Percentiles rank a stretch among this genome's conserved stretches.
Evolutionary conservation across 768 basidiomycete species (phyloP).

Genomic region (Trametes meyenii): DNA sequence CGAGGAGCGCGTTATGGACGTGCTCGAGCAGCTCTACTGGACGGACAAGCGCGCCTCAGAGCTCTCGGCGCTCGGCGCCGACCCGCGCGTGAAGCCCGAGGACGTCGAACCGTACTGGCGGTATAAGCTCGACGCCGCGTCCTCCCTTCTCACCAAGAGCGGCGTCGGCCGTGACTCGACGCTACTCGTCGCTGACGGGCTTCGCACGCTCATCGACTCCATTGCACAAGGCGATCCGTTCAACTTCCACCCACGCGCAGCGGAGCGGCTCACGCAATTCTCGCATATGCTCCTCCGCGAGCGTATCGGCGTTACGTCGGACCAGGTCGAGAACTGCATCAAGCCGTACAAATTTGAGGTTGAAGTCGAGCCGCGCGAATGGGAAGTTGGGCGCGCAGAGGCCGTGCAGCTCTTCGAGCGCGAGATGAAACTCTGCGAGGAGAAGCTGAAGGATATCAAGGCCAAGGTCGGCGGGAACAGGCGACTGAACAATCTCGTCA

Average conservation of each 20-base stretch:
- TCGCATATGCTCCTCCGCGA: constrained; percentile 93
- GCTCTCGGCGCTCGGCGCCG: constrained; percentile 67
- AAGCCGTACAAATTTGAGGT: constrained; percentile 99
- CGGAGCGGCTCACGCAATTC: constrained; percentile 89
- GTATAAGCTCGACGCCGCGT: constrained; percentile 94
- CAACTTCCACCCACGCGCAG: constrained; percentile 83
- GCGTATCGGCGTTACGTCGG: constrained; percentile 90
- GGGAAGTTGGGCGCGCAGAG: constrained; percentile 80
- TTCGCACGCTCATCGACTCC: constrained; percentile 86
- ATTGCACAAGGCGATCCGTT: constrained; percentile 91
- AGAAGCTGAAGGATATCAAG: constrained; percentile 82
- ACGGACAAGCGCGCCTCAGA: constrained; percentile 84
- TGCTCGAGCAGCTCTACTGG: constrained; percentile 98
- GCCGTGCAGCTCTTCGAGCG: constrained; percentile 81
- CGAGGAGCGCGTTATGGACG: constrained; percentile 96
- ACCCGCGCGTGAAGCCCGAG: constrained; percentile 69
- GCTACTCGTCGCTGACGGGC: constrained; percentile 89
- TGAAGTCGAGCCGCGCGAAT: constrained; percentile 91
- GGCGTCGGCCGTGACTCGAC: constrained; percentile 96
- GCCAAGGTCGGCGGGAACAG: constrained; percentile 88
- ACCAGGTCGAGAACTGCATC: constrained; percentile 99
- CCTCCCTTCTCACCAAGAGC: constrained; percentile 91
- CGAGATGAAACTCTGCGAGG: constrained; percentile 84
- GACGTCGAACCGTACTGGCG: constrained; percentile 91
- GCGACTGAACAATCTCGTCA: constrained; percentile 72